These are phyloP conservation scores for Hygrophila difformis DNA, from an alignment of 257 asterid genomes.

Conservation along the genomic window DNA sequence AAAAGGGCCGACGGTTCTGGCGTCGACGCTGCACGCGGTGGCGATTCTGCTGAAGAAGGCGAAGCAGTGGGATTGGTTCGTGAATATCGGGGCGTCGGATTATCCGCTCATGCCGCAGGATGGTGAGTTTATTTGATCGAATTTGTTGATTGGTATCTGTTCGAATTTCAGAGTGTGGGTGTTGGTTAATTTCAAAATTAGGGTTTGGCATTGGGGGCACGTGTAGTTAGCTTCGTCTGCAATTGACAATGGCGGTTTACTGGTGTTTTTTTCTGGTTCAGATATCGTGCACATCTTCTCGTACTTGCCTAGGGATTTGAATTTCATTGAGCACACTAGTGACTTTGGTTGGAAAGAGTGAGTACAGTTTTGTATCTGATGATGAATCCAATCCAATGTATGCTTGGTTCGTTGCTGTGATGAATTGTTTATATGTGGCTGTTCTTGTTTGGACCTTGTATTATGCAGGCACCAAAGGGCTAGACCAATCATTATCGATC, in stretches of 20 bases:
- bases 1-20: constrained; percentile 75
- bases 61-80: constrained; percentile 84
- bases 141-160: neutral
- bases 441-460: neutral
- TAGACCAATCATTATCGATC: constrained; percentile 79
- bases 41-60: constrained; percentile 71
- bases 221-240: too few species aligned
- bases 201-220: too few species aligned
- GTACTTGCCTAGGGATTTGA: constrained; percentile 92
- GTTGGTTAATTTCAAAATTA: too few species aligned
- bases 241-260: constrained; percentile 16
- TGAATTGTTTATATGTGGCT: constrained; percentile 6
- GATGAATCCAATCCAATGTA: too few species aligned
- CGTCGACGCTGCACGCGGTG: constrained; percentile 63
- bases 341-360: constrained; percentile 98
- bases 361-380: constrained; percentile 30
- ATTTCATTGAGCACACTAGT: constrained; percentile 92
- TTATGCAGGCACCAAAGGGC: constrained; percentile 70
- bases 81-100: constrained; percentile 75
- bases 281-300: constrained; percentile 93
- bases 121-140: constrained; percentile 38
- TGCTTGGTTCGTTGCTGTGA: constrained; percentile 2
- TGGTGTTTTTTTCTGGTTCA: constrained; percentile 38
- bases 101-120: constrained; percentile 95
- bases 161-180: too few species aligned